These are phyloP conservation scores for Backusella parvicylindrica DNA, from an alignment of 192 early-diverging fungal species.

Conservation along the genomic window DNA sequence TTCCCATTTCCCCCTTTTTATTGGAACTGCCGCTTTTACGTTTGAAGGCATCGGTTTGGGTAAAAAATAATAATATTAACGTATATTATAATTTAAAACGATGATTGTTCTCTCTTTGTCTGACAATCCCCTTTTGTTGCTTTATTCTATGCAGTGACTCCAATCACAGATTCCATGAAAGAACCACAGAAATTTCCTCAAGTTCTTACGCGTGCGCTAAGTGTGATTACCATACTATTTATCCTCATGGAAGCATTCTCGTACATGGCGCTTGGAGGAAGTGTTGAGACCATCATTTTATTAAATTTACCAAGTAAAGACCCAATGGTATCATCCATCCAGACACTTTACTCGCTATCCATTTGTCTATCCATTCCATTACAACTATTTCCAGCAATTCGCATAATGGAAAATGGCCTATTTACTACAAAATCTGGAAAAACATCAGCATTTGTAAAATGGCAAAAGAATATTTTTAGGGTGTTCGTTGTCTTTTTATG, in stretches of 20 bases:
- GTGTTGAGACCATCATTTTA: slow-evolving; percentile 71
- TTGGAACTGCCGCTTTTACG: slow-evolving; percentile 92
- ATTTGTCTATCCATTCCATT: slow-evolving; percentile 76
- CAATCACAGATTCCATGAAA: slow-evolving; percentile 54
- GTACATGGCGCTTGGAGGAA: slow-evolving; percentile 63
- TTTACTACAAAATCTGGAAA: slow-evolving; percentile 55
- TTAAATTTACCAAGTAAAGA: slow-evolving; percentile 60
- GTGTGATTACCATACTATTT: slow-evolving; percentile 42
- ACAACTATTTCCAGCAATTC: slow-evolving; percentile 67
- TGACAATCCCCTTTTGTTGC: no score
- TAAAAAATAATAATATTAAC: no score
- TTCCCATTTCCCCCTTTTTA: slow-evolving; percentile 78
- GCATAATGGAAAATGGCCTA: slow-evolving; percentile 63
- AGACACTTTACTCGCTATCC: slow-evolving; percentile 68
- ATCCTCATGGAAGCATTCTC: slow-evolving; percentile 44
- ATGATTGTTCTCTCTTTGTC: no score
- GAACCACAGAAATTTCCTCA: slow-evolving; percentile 52
- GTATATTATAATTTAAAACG: no score
- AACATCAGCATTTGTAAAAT: slow-evolving; percentile 56
- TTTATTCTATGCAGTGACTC: slow-evolving; percentile 27
- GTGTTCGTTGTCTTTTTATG: slow-evolving; percentile 53
- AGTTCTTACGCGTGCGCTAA: slow-evolving; percentile 44
- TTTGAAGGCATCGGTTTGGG: slow-evolving; percentile 85
- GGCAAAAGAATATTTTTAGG: slow-evolving; percentile 70
- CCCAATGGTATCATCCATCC: slow-evolving; percentile 53